Conservation (phyloP, 805 yeast species). For the Sugiyamaella floridensis region DNA sequence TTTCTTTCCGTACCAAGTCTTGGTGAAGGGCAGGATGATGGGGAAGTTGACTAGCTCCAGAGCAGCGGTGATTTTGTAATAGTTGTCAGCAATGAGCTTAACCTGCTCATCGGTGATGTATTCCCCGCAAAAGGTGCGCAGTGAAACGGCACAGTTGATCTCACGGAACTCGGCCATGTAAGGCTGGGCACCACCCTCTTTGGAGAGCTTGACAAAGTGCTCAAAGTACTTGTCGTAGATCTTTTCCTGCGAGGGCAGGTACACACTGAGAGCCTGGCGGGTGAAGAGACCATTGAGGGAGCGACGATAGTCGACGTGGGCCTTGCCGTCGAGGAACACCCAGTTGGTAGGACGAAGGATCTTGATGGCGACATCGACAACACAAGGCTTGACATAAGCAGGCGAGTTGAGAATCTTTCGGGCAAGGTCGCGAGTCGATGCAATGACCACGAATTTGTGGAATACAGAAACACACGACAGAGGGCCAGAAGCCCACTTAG, state of each 20-base stretch:
- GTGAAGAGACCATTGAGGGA: slow-evolving; percentile 87
- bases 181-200: slow-evolving; percentile 56
- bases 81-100: slow-evolving; percentile 82
- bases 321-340: slow-evolving; percentile 97
- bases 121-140: slow-evolving; percentile 92
- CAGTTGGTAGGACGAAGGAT: slow-evolving; percentile 92
- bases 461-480: slow-evolving; percentile 94
- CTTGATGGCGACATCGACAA: slow-evolving; percentile 93
- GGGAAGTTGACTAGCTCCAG: slow-evolving; percentile 97
- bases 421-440: slow-evolving; percentile 79
- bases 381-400: slow-evolving; percentile 89
- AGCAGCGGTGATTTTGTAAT: slow-evolving; percentile 88
- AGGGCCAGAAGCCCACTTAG: slow-evolving; percentile 93
- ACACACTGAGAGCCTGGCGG: slow-evolving; percentile 69
- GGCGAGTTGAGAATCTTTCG: slow-evolving; percentile 83
- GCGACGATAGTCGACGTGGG: slow-evolving; percentile 86
- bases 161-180: slow-evolving; percentile 95
- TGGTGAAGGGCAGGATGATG: slow-evolving; percentile 88
- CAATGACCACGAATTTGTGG: slow-evolving; percentile 95
- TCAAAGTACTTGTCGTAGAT: slow-evolving; percentile 79
- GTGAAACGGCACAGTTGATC: slow-evolving; percentile 86
- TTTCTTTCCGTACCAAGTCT: slow-evolving; percentile 95
- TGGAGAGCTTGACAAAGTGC: slow-evolving; percentile 50
- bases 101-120: slow-evolving; percentile 91
- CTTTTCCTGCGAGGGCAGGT: slow-evolving; percentile 77